phyloP scores from a whole-genome alignment of 2,329 filamentous ascomycete species.

The Allantophomopsis cytisporea region DNA sequence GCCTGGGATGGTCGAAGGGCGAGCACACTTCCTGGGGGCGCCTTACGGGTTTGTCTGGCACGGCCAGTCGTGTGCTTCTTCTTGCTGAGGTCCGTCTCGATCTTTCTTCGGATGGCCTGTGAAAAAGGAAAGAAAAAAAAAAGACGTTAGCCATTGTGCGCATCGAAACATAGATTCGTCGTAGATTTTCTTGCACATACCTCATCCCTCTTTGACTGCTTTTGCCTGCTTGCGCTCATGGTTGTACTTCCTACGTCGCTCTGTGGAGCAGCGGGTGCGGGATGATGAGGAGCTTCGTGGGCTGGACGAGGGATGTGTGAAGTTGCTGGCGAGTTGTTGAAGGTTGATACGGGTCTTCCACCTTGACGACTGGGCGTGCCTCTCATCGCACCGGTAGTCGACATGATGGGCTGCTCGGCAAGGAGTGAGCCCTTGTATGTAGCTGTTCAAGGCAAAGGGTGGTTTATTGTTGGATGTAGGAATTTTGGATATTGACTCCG shows the following conservation, averaged over 20 bases:
- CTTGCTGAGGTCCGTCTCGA: slow-evolving; percentile 96
- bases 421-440: too few relatives aligned
- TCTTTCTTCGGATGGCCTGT: slow-evolving; percentile 89
- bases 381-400: slow-evolving; percentile 37
- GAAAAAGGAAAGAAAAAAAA: neutral
- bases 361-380: slow-evolving; percentile 53
- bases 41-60: slow-evolving; percentile 78
- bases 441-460: slow-evolving; percentile 13
- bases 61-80: slow-evolving; percentile 76
- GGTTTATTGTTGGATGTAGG: slow-evolving; percentile 1
- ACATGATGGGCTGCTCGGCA: neutral
- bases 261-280: slow-evolving; percentile 30
- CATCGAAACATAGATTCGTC: neutral
- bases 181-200: slow-evolving; percentile 34
- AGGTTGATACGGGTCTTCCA: slow-evolving; percentile 40
- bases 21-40: slow-evolving; percentile 89
- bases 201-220: slow-evolving; percentile 97
- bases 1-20: slow-evolving; percentile 91
- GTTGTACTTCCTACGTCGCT: slow-evolving; percentile 43
- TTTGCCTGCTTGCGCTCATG: slow-evolving; percentile 86
- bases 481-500: too few relatives aligned
- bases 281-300: slow-evolving; percentile 28
- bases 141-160: slow-evolving; percentile 6
- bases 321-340: slow-evolving; percentile 43
- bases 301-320: slow-evolving; percentile 65